Base-by-base conservation (phyloP, 2,329 filamentous ascomycete species). In the Aspergillus sp. region DNA sequence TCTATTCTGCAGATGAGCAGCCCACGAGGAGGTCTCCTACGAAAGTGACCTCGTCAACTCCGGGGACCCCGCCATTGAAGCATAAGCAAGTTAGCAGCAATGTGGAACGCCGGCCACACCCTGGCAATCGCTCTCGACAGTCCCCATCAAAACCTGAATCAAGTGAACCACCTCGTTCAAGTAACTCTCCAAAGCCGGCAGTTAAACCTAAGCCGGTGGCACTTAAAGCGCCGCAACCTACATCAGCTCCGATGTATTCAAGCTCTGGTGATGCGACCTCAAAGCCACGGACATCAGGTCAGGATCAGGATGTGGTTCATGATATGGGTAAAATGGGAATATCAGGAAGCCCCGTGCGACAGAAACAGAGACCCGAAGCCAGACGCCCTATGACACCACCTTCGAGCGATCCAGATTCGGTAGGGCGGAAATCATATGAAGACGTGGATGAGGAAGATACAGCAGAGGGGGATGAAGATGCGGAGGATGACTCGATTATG, bases 401-500 rank as follows among this genome's bases (percentile, higher is more conserved):
- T 24, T 81, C 77, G 24, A 79, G 73, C 54, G 73, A 73, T 19
- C 70, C 66, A 7, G 73, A 75, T 47, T 73, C 69, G 11, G 62
- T 77, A 4, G 80, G 81, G n/a, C 80, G 77, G 6, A 77, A 77
- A 7, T 78, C 79, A 4, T 77, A 78, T 9, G 80, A 81, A 11
- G 73, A 77, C 5, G 73, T 75, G 19, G 74, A 77, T 19, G 78
- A 77, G 19, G 78, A 77, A 24, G 75, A 77, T 7, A 37, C 15
- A 5, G 78, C 82, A 50, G 75, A 50, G 7, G 31, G 23, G 4
- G 33, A 37, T n/a, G 43, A 31, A 14, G 39, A 73, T 19, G 77
- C 79, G 9, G 67, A 67, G 82, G 84, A 89, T 62, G 80, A 80
- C 52, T 85, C 82, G 49, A 85, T 90, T 61, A 78, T 81, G 49